These are phyloP conservation scores for Arxiozyma telluris DNA, from an alignment of 1,139 yeast genomes.

Conservation along the genomic window DNA sequence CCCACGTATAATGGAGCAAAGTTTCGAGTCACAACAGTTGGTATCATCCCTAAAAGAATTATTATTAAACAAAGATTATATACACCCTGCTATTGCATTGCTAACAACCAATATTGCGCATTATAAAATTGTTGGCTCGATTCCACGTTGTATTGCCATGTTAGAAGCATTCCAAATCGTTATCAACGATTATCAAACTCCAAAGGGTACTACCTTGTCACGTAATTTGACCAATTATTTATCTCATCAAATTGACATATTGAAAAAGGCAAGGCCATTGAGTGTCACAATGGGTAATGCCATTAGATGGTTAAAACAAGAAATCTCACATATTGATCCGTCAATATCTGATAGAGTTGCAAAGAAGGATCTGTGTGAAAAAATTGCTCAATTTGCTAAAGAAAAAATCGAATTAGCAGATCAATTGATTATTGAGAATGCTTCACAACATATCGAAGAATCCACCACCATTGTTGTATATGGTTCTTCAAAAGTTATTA, in stretches of 20 bases:
- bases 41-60: constrained; percentile 28
- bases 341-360: constrained; percentile 59
- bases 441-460: constrained; percentile 65
- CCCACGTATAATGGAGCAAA: constrained; percentile 23
- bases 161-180: constrained; percentile 75
- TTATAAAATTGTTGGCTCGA: constrained; percentile 83
- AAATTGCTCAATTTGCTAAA: constrained; percentile 71
- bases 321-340: constrained; percentile 57
- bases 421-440: constrained; percentile 71
- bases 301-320: constrained; percentile 93
- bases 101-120: constrained; percentile 76
- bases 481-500: constrained; percentile 81
- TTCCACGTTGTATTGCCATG: constrained; percentile 78
- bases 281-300: constrained; percentile 97
- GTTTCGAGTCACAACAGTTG: constrained; percentile 21
- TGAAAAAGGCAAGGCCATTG: constrained; percentile 85
- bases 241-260: constrained; percentile 88
- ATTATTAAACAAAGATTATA: constrained; percentile 39
- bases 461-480: constrained; percentile 79
- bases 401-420: constrained; percentile 84
- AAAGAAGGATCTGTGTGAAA: constrained; percentile 52
- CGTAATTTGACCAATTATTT: constrained; percentile 84
- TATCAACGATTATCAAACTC: constrained; percentile 73
- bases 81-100: constrained; percentile 79
- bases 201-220: constrained; percentile 73